A percentile compares a stretch with the other conserved stretches of the same genome.
Conservation (phyloP, 1,139 yeast genomes). For the Kazachstania sp. region DNA sequence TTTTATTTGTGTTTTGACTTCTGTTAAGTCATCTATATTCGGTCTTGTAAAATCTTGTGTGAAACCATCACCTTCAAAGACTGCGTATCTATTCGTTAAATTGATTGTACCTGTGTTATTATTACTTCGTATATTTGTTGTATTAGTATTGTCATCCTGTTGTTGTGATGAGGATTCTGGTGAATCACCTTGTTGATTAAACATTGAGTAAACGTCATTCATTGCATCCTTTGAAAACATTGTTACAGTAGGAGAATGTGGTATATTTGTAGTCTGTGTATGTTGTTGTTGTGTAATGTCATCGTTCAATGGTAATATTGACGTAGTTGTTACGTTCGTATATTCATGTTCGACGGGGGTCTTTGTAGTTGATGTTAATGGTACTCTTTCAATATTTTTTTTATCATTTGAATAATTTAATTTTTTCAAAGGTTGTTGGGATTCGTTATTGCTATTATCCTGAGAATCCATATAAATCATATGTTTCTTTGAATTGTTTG, state of each 20-base stretch:
- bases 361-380: conserved; percentile 1
- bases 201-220: conserved; percentile 68
- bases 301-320: conserved; percentile 26
- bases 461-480: not conserved
- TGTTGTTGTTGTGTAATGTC: conserved; percentile 8
- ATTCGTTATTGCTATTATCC: not conserved
- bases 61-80: conserved; percentile 35
- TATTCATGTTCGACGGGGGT: not conserved
- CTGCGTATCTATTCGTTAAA: conserved; percentile 23
- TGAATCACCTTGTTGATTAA: conserved; percentile 40
- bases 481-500: not conserved
- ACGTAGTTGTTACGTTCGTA: conserved; percentile 15
- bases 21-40: conserved; percentile 33
- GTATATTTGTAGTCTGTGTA: conserved; percentile 8
- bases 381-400: not conserved
- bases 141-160: conserved; percentile 3
- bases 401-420: conserved; percentile 2
- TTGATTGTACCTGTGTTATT: conserved; percentile 10
- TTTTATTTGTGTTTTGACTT: conserved; percentile 17
- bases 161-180: conserved; percentile 10
- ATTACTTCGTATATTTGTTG: conserved; percentile 6
- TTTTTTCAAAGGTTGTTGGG: not conserved
- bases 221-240: conserved; percentile 68
- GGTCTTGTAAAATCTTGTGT: conserved; percentile 33
- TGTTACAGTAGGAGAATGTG: conserved; percentile 70